Evolutionary conservation across 306 rosid species (phyloP).

Genomic region (Sindora glabra): DNA sequence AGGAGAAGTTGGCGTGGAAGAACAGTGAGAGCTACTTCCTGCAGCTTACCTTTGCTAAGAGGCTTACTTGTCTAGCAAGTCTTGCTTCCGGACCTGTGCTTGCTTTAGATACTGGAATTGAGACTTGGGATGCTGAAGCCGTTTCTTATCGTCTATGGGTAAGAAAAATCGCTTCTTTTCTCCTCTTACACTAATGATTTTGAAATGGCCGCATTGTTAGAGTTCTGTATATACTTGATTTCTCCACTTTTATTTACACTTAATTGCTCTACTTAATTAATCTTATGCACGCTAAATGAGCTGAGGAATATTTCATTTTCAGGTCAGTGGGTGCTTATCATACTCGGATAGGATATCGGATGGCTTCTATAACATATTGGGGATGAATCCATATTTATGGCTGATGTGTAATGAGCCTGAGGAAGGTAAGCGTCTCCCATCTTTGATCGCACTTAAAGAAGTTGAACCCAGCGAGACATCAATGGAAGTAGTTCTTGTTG

Average conservation of each 20-base stretch:
- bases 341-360: conserved; percentile 86
- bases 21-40: conserved; percentile 49
- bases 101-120: conserved; percentile 30
- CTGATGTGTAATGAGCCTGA: conserved; percentile 76
- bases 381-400: conserved; percentile 98
- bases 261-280: too few relatives aligned
- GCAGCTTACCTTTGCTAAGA: conserved; percentile 58
- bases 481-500: conserved; percentile 86
- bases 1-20: conserved; percentile 30
- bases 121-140: conserved; percentile 53
- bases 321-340: conserved; percentile 93
- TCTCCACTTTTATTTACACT: too few relatives aligned
- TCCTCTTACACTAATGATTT: too few relatives aligned
- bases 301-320: too few relatives aligned
- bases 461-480: conserved; percentile 58
- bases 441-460: conserved; percentile 60
- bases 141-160: conserved; percentile 98
- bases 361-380: conserved; percentile 87
- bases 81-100: conserved; percentile 56
- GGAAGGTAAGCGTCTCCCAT: conserved; percentile 55
- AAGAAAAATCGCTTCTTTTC: conserved; percentile 6
- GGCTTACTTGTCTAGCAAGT: conserved; percentile 51
- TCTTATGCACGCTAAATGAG: too few relatives aligned
- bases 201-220: too few relatives aligned
- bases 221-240: too few relatives aligned